These are phyloP conservation scores for Annona cherimola DNA, from an alignment of 164 flowering plant species.

Conservation along the genomic window DNA sequence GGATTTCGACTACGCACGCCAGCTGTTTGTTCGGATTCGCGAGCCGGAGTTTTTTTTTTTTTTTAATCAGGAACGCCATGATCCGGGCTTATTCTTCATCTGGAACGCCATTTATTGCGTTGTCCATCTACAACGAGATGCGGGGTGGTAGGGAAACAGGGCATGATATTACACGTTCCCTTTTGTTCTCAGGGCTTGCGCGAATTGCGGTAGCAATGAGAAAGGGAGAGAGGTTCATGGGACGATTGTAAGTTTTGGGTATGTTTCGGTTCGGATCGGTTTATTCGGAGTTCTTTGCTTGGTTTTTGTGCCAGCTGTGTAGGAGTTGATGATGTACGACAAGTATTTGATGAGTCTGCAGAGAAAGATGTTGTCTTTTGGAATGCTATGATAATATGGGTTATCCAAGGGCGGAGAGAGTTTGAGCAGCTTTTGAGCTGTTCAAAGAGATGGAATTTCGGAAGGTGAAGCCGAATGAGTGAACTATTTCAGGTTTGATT, in stretches of 20 bases:
- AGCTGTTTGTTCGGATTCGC: not conserved
- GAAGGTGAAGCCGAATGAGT: not conserved
- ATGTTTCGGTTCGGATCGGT: slow-evolving; percentile 8
- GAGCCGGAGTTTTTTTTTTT: not conserved
- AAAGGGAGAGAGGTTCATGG: slow-evolving; percentile 19
- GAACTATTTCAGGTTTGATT: not conserved
- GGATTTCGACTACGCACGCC: not conserved
- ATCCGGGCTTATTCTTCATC: slow-evolving; percentile 10
- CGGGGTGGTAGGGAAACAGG: slow-evolving; percentile 1
- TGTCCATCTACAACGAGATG: slow-evolving; percentile 15
- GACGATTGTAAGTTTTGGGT: slow-evolving; percentile 10
- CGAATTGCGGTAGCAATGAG: slow-evolving; percentile 1
- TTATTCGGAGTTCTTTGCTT: slow-evolving; percentile 18
- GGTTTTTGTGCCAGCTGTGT: slow-evolving; percentile 16
- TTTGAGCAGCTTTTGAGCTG: slow-evolving; percentile 6
- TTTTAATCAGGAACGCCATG: slow-evolving; percentile 15
- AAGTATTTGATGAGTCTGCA: slow-evolving; percentile 18
- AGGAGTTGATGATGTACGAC: slow-evolving; percentile 2
- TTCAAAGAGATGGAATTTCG: not conserved
- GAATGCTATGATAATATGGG: slow-evolving; percentile 19
- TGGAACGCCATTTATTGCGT: slow-evolving; percentile 4
- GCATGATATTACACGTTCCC: slow-evolving; percentile 20
- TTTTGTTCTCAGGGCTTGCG: slow-evolving; percentile 14
- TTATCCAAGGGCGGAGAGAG: slow-evolving; percentile 7
- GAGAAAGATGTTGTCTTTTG: slow-evolving; percentile 18